Evolutionary conservation across 306 rosid genomes (phyloP).

Genomic region (Canavalia ensiformis): DNA sequence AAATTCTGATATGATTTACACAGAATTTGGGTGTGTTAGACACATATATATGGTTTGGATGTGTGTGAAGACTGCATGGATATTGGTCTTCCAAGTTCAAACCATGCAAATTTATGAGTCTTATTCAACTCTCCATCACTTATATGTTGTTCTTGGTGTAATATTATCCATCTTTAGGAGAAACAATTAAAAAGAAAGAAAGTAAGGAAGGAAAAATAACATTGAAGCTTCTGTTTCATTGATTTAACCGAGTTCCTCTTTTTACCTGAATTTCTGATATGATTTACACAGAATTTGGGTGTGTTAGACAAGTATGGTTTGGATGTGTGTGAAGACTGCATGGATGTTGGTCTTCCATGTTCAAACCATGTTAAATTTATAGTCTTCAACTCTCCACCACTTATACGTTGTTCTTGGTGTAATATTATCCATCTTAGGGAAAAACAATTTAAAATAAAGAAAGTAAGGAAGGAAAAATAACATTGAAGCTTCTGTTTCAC

Average conservation of each 20-base stretch:
- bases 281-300: background rate
- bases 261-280: background rate
- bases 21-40: background rate
- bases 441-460: background rate
- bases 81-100: constrained; percentile 13
- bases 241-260: background rate
- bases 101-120: background rate
- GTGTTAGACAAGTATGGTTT: background rate
- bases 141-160: constrained; percentile 19
- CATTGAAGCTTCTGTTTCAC: constrained; percentile 39
- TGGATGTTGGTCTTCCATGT: background rate
- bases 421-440: constrained; percentile 7
- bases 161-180: constrained; percentile 9
- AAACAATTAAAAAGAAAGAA: background rate
- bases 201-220: constrained; percentile 34
- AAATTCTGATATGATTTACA: constrained; percentile 9
- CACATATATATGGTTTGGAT: background rate
- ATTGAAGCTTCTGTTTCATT: constrained; percentile 41
- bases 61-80: background rate
- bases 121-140: background rate
- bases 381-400: constrained; percentile 19
- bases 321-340: background rate
- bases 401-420: constrained; percentile 17
- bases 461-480: constrained; percentile 33
- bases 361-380: background rate